Evolutionary conservation across 352 stramenopile species (phyloP).

Genomic region (Globisporangium spinosum): DNA sequence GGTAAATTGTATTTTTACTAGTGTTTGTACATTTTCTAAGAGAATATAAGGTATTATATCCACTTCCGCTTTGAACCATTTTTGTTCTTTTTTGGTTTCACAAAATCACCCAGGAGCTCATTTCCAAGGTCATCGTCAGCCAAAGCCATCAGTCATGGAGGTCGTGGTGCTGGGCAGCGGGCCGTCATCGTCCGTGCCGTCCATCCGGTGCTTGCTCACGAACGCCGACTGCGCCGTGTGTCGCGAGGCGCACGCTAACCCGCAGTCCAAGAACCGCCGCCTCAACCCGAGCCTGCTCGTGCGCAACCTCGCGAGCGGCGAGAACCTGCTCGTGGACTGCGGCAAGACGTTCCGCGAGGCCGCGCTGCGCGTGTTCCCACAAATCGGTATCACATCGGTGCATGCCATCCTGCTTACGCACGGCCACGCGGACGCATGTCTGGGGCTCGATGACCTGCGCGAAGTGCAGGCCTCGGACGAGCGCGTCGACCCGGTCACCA

Average conservation of each 20-base stretch:
- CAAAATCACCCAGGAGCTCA: neutral
- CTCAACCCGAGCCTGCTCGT: constrained; percentile 80
- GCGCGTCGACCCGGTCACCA: constrained; percentile 48
- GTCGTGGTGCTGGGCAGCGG: constrained; percentile 79
- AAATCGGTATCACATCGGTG: constrained; percentile 42
- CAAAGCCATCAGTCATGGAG: constrained; percentile 36
- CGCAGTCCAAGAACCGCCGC: constrained; percentile 69
- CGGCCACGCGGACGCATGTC: constrained; percentile 77
- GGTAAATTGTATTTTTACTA: neutral
- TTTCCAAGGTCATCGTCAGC: neutral
- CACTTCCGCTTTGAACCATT: neutral
- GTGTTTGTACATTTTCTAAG: neutral
- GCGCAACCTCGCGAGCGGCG: constrained; percentile 32
- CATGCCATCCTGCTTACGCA: constrained; percentile 82
- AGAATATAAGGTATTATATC: neutral
- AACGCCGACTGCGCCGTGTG: constrained; percentile 54
- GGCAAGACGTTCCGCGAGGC: constrained; percentile 88
- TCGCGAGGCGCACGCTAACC: constrained; percentile 59
- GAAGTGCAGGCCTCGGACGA: constrained; percentile 67
- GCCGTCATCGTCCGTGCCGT: constrained; percentile 79
- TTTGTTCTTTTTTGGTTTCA: neutral
- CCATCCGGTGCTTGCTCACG: constrained; percentile 66
- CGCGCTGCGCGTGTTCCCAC: constrained; percentile 61
- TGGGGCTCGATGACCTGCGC: constrained; percentile 84
- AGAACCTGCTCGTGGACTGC: constrained; percentile 82